Conservation (phyloP, 1,284 basidiomycete species). For the Porodaedalea pini region DNA sequence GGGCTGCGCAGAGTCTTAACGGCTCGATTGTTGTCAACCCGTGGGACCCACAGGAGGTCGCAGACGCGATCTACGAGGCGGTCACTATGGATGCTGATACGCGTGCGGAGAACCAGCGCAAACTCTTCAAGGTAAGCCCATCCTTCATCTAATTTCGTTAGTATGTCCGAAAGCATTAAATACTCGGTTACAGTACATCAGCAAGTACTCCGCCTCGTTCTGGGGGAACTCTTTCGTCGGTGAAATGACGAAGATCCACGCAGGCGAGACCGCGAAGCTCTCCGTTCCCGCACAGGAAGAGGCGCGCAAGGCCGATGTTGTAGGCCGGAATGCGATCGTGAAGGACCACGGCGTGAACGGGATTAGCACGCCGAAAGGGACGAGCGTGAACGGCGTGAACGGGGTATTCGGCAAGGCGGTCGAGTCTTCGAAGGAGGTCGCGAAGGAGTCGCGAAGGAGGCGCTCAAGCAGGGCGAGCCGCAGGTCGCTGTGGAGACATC, state of each 20-base stretch:
- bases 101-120: slow-evolving; percentile 88
- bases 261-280: slow-evolving; percentile 7
- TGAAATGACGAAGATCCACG: slow-evolving; percentile 64
- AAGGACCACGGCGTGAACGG: neutral
- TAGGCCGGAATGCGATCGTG: slow-evolving; percentile 6
- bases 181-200: slow-evolving; percentile 59
- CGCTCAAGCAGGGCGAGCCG: slow-evolving; percentile 11
- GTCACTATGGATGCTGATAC: slow-evolving; percentile 83
- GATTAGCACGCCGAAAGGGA: neutral
- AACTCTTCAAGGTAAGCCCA: slow-evolving; percentile 76
- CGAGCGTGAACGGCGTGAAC: slow-evolving; percentile 7
- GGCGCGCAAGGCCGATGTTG: slow-evolving; percentile 12
- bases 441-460: slow-evolving; percentile 1
- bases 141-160: slow-evolving; percentile 5
- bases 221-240: slow-evolving; percentile 91
- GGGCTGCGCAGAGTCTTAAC: slow-evolving; percentile 93
- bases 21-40: slow-evolving; percentile 94
- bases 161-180: neutral
- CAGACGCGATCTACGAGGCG: slow-evolving; percentile 92
- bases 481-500: slow-evolving; percentile 11
- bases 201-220: slow-evolving; percentile 89
- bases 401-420: neutral
- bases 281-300: slow-evolving; percentile 11
- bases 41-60: slow-evolving; percentile 94
- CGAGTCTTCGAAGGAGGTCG: neutral